phyloP scores from a whole-genome alignment of 2,329 filamentous ascomycete genomes.

The Ampelomyces quisqualis region DNA sequence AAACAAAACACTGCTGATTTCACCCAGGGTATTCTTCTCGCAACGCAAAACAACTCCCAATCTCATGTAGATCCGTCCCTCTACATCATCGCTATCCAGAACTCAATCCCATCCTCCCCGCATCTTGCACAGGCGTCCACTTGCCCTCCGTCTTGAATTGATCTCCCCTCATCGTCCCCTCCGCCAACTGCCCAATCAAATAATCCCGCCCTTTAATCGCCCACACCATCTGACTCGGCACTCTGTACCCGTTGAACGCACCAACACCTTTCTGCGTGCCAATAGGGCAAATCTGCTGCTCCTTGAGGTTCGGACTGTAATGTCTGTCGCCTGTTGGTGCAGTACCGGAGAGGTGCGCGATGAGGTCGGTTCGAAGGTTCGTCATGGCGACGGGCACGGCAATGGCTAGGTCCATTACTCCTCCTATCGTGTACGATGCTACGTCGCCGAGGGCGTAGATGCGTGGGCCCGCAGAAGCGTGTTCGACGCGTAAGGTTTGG shows the following conservation, averaged over 20 bases:
- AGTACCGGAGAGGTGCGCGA: slow-evolving; percentile 32
- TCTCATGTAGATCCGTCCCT: background rate
- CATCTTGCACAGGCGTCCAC: slow-evolving; percentile 33
- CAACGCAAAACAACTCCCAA: background rate
- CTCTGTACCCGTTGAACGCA: slow-evolving; percentile 39
- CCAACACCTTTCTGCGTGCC: slow-evolving; percentile 43
- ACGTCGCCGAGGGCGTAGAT: slow-evolving; percentile 56
- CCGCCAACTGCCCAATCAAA: slow-evolving; percentile 33
- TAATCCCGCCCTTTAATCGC: slow-evolving; percentile 49
- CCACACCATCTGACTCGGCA: slow-evolving; percentile 47
- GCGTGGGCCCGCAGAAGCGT: slow-evolving; percentile 44
- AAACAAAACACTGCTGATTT: background rate
- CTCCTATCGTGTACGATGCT: slow-evolving; percentile 48
- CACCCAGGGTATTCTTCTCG: background rate
- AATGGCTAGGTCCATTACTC: slow-evolving; percentile 47
- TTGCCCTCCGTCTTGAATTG: slow-evolving; percentile 40
- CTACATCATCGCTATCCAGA: slow-evolving; percentile 14
- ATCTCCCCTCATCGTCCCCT: slow-evolving; percentile 31
- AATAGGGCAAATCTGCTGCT: slow-evolving; percentile 41
- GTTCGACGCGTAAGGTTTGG: slow-evolving; percentile 50
- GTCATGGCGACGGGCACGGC: slow-evolving; percentile 48
- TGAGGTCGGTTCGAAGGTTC: slow-evolving; percentile 52
- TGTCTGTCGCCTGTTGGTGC: slow-evolving; percentile 33
- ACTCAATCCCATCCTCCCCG: slow-evolving; percentile 26
- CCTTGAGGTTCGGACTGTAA: slow-evolving; percentile 35